Percentiles rank a stretch among this genome's conserved stretches.
These are phyloP conservation scores for Epichloe hybrida DNA, from an alignment of 2,329 filamentous ascomycete species.

Conservation along the genomic window DNA sequence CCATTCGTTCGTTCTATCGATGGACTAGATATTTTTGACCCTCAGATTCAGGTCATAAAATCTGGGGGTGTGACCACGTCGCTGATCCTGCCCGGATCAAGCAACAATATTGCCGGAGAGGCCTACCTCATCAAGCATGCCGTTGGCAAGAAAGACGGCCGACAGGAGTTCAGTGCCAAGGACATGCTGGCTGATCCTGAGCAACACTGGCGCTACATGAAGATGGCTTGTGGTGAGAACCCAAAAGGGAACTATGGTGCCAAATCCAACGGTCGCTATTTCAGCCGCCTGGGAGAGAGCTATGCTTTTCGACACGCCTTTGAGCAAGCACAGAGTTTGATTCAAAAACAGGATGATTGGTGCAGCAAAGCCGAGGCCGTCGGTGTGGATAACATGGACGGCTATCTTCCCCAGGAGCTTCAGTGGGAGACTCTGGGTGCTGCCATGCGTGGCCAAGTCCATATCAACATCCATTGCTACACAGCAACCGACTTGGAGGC, in stretches of 20 bases:
- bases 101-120: slow-evolving; percentile 63
- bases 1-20: slow-evolving; percentile 57
- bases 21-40: slow-evolving; percentile 47
- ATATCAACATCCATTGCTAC: slow-evolving; percentile 61
- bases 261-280: slow-evolving; percentile 29
- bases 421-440: slow-evolving; percentile 50
- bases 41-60: slow-evolving; percentile 55
- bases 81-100: slow-evolving; percentile 52
- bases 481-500: slow-evolving; percentile 55
- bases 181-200: slow-evolving; percentile 56
- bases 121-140: slow-evolving; percentile 57
- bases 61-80: slow-evolving; percentile 58
- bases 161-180: slow-evolving; percentile 46
- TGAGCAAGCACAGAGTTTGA: slow-evolving; percentile 43
- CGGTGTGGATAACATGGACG: slow-evolving; percentile 36
- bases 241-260: slow-evolving; percentile 44
- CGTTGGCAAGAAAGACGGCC: slow-evolving; percentile 44
- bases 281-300: slow-evolving; percentile 52
- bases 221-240: slow-evolving; percentile 66
- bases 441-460: slow-evolving; percentile 51
- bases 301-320: slow-evolving; percentile 55
- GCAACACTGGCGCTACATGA: slow-evolving; percentile 55
- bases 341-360: slow-evolving; percentile 54
- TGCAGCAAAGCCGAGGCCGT: slow-evolving; percentile 40
- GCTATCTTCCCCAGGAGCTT: slow-evolving; percentile 51